These are phyloP conservation scores for Hippophae gyantsensis DNA, from an alignment of 306 rosid genomes.

Conservation along the genomic window DNA sequence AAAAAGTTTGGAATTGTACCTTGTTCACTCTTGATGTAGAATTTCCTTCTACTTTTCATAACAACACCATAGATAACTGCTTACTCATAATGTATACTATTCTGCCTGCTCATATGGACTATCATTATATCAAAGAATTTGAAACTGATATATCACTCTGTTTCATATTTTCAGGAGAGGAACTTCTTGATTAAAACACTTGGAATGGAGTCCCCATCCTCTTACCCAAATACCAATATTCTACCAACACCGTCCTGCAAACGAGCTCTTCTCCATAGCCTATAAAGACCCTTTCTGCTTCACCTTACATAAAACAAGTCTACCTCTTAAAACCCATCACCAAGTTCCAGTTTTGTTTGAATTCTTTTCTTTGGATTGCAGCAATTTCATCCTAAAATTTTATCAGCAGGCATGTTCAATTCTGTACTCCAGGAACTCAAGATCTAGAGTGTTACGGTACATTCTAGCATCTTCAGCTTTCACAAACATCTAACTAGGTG, in stretches of 20 bases:
- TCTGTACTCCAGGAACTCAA: slow-evolving; percentile 35
- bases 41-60: not conserved
- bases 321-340: slow-evolving; percentile 18
- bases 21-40: not conserved
- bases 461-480: slow-evolving; percentile 44
- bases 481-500: slow-evolving; percentile 44
- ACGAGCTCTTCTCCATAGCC: slow-evolving; percentile 85
- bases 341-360: slow-evolving; percentile 29
- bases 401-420: slow-evolving; percentile 46
- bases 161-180: slow-evolving; percentile 66
- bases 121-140: not conserved
- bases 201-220: slow-evolving; percentile 82
- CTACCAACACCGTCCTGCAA: slow-evolving; percentile 89
- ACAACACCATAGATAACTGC: not conserved
- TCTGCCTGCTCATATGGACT: too few relatives aligned
- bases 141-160: slow-evolving; percentile 21
- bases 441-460: slow-evolving; percentile 57
- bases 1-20: not conserved
- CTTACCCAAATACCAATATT: slow-evolving; percentile 36
- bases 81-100: not conserved
- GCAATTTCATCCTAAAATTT: slow-evolving; percentile 69
- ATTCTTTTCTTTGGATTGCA: slow-evolving; percentile 44
- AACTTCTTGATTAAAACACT: slow-evolving; percentile 90
- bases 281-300: slow-evolving; percentile 35
- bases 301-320: slow-evolving; percentile 23